These are phyloP conservation scores for Hapsidospora chrysogenum DNA, from an alignment of 495 filamentous ascomycete genomes.

Conservation along the genomic window DNA sequence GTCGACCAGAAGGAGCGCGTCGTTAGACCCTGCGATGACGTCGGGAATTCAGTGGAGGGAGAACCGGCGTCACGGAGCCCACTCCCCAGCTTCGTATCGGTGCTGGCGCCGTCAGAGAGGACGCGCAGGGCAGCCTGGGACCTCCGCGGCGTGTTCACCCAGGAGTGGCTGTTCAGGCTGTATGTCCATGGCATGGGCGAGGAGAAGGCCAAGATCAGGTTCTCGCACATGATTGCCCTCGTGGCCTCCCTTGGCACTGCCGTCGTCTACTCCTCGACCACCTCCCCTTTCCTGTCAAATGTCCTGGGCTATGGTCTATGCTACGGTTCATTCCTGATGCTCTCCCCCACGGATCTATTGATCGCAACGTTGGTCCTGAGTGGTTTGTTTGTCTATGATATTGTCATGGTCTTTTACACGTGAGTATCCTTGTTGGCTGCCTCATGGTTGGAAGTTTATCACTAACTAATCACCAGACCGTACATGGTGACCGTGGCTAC, in stretches of 20 bases:
- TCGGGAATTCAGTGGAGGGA: conserved; percentile 8
- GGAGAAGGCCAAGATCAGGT: conserved; percentile 17
- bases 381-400: conserved; percentile 84
- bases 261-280: conserved; percentile 50
- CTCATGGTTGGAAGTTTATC: not conserved
- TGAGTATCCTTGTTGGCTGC: conserved; percentile 18
- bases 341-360: conserved; percentile 81
- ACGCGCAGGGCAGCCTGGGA: conserved; percentile 20
- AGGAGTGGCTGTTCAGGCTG: conserved; percentile 29
- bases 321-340: conserved; percentile 62
- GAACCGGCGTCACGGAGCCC: conserved; percentile 21
- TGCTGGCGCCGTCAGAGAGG: conserved; percentile 8
- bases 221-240: conserved; percentile 35
- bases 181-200: conserved; percentile 19
- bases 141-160: conserved; percentile 22
- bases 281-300: conserved; percentile 66
- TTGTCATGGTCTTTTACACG: conserved; percentile 96
- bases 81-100: conserved; percentile 24
- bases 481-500: conserved; percentile 94
- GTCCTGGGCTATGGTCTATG: conserved; percentile 73
- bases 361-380: conserved; percentile 64
- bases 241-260: conserved; percentile 41
- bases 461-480: conserved; percentile 35
- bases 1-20: conserved; percentile 14
- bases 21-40: conserved; percentile 4